A percentile compares a stretch with the other conserved stretches of the same genome.
These are phyloP conservation scores for Xylaria acuta DNA, from an alignment of 495 filamentous ascomycete species.

Conservation along the genomic window DNA sequence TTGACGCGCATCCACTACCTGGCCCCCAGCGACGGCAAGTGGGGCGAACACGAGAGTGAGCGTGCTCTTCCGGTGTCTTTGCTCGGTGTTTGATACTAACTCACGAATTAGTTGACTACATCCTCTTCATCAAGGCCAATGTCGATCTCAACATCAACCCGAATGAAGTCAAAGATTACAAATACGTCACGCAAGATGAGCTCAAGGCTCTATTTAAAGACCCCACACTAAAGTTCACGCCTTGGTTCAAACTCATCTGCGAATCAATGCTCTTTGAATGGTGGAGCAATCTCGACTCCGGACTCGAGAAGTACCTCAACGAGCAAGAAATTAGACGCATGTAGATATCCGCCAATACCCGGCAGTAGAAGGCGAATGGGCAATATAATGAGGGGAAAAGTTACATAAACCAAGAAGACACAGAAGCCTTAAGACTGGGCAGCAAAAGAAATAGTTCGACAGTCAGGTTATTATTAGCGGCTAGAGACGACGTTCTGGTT, in stretches of 20 bases:
- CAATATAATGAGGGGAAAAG: not conserved
- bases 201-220: constrained; percentile 87
- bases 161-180: constrained; percentile 86
- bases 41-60: constrained; percentile 98
- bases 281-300: constrained; percentile 87
- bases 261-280: constrained; percentile 97
- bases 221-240: constrained; percentile 82
- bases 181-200: constrained; percentile 82
- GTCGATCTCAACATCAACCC: constrained; percentile 79
- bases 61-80: constrained; percentile 16
- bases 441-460: constrained; percentile 3
- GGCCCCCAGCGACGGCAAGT: constrained; percentile 95
- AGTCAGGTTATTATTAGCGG: constrained; percentile 21
- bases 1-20: constrained; percentile 98
- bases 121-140: constrained; percentile 95
- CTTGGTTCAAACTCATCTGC: constrained; percentile 99
- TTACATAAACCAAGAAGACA: not conserved
- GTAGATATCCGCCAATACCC: constrained; percentile 46
- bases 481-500: constrained; percentile 16
- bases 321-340: constrained; percentile 90
- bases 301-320: constrained; percentile 82
- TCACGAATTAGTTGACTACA: constrained; percentile 84
- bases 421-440: not conserved
- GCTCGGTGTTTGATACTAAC: constrained; percentile 23
- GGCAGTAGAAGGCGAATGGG: constrained; percentile 1